A percentile compares a stretch with the other conserved stretches of the same genome.
Conservation (phyloP, 2,329 filamentous ascomycete genomes). For the Alternaria metachromatica region DNA sequence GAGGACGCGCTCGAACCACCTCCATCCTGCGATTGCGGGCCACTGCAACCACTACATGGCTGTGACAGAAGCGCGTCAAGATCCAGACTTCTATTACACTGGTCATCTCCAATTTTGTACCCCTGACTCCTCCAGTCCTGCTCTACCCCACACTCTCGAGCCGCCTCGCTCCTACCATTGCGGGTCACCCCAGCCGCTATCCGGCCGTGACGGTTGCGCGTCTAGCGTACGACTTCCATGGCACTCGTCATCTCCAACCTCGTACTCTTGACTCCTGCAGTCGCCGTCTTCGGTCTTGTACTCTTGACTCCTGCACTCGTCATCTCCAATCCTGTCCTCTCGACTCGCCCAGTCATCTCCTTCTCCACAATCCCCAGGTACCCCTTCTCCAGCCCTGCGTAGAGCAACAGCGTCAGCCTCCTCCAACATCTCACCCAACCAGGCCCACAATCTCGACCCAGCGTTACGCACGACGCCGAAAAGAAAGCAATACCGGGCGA, state of each 20-base stretch:
- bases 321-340: no score
- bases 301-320: no score
- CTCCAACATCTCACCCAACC: accelerated
- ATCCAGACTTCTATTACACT: accelerated
- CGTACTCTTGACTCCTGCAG: no score
- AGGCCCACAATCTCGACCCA: accelerated
- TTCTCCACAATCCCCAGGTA: neutral
- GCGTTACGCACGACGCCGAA: neutral
- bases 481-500: neutral
- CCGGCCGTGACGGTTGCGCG: no score
- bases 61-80: neutral
- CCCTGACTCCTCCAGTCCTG: neutral
- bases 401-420: neutral
- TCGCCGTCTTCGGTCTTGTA: no score
- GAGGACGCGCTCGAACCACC: neutral
- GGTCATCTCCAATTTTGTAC: neutral
- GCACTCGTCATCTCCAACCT: accelerated
- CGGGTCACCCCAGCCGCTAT: no score
- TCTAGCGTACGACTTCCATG: no score
- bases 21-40: neutral
- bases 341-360: neutral
- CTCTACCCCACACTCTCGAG: no score
- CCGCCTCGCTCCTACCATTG: no score
- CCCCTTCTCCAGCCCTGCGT: accelerated
- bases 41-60: neutral